These are phyloP conservation scores for Fusarium agapanthi DNA, from an alignment of 2,329 filamentous ascomycete species.

Conservation along the genomic window DNA sequence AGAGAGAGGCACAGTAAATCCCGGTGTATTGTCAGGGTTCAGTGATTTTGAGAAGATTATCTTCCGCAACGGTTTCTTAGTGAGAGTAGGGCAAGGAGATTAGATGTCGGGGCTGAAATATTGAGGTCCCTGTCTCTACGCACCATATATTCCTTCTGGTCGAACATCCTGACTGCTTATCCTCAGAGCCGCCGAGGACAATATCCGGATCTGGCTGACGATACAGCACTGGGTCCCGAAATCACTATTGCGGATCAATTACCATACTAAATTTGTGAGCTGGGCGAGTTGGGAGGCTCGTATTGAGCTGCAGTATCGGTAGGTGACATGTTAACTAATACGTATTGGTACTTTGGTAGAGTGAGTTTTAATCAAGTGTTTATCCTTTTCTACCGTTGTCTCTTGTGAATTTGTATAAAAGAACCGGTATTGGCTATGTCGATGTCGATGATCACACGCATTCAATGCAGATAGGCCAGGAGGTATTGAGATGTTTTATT, in stretches of 20 bases:
- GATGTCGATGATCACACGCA: not conserved
- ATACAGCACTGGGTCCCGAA: no score
- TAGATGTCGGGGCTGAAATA: no score
- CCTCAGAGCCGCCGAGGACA: no score
- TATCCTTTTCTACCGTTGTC: not conserved
- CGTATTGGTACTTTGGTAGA: not conserved
- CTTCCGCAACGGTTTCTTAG: no score
- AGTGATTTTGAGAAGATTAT: not conserved
- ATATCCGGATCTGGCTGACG: no score
- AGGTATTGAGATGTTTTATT: not conserved
- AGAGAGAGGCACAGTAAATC: not conserved
- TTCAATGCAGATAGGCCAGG: not conserved
- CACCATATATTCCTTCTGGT: no score
- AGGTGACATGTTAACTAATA: not conserved
- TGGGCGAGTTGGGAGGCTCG: not conserved
- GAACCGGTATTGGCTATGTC: not conserved
- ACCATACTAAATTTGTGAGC: not conserved
- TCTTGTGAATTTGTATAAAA: not conserved
- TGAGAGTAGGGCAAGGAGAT: no score
- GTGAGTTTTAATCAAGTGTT: not conserved
- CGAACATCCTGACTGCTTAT: no score
- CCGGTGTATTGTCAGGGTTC: accelerated
- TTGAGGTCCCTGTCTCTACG: no score
- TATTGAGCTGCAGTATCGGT: not conserved
- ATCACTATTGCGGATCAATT: no score